Percentiles rank a stretch among this genome's conserved stretches.
Evolutionary conservation across 2,329 filamentous ascomycete genomes (phyloP).

Genomic region (Diaporthe ilicicola): DNA sequence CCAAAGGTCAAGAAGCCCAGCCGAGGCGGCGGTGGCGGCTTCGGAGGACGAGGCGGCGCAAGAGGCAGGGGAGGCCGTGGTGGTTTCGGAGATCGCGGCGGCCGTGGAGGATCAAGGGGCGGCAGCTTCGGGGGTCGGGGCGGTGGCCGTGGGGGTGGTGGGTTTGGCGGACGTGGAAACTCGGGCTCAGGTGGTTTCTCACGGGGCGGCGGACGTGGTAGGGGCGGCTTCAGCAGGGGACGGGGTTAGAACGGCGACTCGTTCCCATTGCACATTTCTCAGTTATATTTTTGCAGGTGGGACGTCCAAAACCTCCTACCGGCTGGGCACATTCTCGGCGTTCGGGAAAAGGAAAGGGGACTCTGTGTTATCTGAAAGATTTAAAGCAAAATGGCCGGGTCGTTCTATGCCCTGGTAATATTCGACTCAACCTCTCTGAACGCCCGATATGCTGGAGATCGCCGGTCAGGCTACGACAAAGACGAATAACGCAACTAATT

Average conservation of each 20-base stretch:
- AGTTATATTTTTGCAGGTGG: slow-evolving; percentile 28
- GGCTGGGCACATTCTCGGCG: slow-evolving; percentile 33
- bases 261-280: slow-evolving; percentile 24
- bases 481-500: not conserved
- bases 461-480: not conserved
- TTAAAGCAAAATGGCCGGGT: slow-evolving; percentile 23
- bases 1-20: slow-evolving; percentile 58
- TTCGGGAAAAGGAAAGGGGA: slow-evolving; percentile 34
- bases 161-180: slow-evolving; percentile 34
- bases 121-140: slow-evolving; percentile 40
- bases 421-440: slow-evolving; percentile 10
- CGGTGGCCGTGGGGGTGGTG: slow-evolving; percentile 42
- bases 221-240: slow-evolving; percentile 46
- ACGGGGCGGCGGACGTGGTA: slow-evolving; percentile 43
- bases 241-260: slow-evolving; percentile 15
- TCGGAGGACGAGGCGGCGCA: slow-evolving; percentile 51
- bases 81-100: slow-evolving; percentile 38
- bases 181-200: slow-evolving; percentile 37
- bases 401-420: slow-evolving; percentile 21
- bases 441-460: not conserved
- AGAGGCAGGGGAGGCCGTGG: slow-evolving; percentile 46
- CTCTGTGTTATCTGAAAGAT: slow-evolving; percentile 30
- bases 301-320: slow-evolving; percentile 26
- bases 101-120: slow-evolving; percentile 30
- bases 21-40: slow-evolving; percentile 65